Evolutionary conservation across 2,329 filamentous ascomycete genomes (phyloP), one percentile per base, ranked within the genome.

Genomic region (Hypomyces perniciosus): DNA sequence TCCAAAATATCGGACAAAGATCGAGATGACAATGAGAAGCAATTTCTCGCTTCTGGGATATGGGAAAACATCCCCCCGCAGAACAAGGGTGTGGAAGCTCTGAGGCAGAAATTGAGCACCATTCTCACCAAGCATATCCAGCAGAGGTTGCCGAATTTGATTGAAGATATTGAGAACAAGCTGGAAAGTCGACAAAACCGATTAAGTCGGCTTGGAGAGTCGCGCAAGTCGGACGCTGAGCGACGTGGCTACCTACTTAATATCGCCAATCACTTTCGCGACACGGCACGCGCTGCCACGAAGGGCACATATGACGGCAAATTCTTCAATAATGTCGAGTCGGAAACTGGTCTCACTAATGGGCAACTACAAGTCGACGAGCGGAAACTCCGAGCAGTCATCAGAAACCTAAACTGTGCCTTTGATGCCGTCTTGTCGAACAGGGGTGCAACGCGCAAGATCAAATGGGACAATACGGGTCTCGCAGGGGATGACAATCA

Each of bases 231-330:
- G 0, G 9, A 46, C 0, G 51, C 52, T 2, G 65, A 71, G 3
- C 62, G 63, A 52, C 54, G 67, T 10, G 52, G 55, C 0, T 71
- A 67, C 45, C 57, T 73, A 4, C 54, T 73, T 1, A 48, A 56
- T 0, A 66, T 73, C 8, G 68, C 72, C 6, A 62, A 60, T 27
- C 55, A 59, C 0, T 75, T 74, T 37, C 66, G 66, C 26, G 54
- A 58, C 26, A 44, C 68, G 2, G 60, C 62, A 0, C 51, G 58
- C 2, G 61, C 66, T 30, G 65, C 59, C 0, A 56, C 63, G 1
- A 29, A 60, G 1, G 66, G 67, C 0, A 56, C 53, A 1, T 69
- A 69, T 40, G 58, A 50, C 4, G 64, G 68, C 49, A 62, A 54
- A 0, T 75, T 75, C 48, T 75, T 76, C 33, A 63, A 65, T 4